A percentile compares a stretch with the other conserved stretches of the same genome.
Conservation (phyloP, 2,329 filamentous ascomycete species). For the Chrysosphaeria jannelii region DNA sequence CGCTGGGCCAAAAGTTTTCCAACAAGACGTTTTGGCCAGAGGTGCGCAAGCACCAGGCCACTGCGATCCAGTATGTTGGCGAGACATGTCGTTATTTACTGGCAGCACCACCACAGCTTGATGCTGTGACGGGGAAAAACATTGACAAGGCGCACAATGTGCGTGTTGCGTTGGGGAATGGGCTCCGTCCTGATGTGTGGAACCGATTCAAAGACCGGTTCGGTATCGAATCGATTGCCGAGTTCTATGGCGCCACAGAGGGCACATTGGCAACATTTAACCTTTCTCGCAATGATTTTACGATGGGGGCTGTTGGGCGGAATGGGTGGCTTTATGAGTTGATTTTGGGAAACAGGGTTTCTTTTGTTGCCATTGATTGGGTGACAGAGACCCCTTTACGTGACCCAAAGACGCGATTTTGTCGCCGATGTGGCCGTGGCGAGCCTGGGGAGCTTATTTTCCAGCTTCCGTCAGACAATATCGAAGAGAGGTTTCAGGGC, state of each 20-base stretch:
- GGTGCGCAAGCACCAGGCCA: constrained; percentile 37
- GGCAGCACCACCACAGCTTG: constrained; percentile 27
- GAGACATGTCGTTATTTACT: constrained; percentile 67
- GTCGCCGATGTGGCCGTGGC: constrained; percentile 23
- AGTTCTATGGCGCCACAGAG: constrained; percentile 62
- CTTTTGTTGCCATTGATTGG: constrained; percentile 40
- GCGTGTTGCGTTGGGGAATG: constrained; percentile 57
- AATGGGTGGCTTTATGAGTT: constrained; percentile 29
- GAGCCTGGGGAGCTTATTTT: constrained; percentile 51
- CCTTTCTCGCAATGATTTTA: constrained; percentile 37
- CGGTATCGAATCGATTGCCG: constrained; percentile 37
- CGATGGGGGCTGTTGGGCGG: constrained; percentile 50
- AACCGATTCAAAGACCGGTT: constrained; percentile 57
- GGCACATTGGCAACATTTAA: constrained; percentile 43
- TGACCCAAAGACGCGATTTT: constrained; percentile 38
- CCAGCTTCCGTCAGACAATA: constrained; percentile 31
- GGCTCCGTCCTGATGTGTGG: constrained; percentile 65
- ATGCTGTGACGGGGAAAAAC: constrained; percentile 31
- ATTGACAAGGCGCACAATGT: constrained; percentile 45
- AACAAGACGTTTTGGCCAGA: constrained; percentile 50
- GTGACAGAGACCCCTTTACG: constrained; percentile 37
- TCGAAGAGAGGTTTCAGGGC: constrained; percentile 40
- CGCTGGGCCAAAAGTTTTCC: constrained; percentile 51
- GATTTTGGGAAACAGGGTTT: constrained; percentile 18
- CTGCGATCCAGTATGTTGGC: constrained; percentile 62